Evolutionary conservation across 306 rosid genomes (phyloP).

Genomic region (Malus asiatica): DNA sequence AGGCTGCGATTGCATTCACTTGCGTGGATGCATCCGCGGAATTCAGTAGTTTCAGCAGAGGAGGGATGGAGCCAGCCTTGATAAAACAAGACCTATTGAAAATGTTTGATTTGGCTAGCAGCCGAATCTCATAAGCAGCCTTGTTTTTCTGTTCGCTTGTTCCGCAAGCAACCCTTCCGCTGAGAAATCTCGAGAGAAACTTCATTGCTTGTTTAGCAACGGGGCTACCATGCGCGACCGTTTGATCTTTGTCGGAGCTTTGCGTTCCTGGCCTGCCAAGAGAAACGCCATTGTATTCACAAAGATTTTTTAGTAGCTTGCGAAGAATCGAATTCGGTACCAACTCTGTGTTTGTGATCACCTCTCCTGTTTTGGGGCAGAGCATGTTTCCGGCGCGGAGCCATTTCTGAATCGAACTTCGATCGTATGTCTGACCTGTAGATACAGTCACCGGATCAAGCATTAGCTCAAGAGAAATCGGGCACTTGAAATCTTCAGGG

Average conservation of each 20-base stretch:
- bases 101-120: slow-evolving; percentile 51
- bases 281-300: slow-evolving; percentile 31
- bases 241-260: slow-evolving; percentile 28
- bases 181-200: slow-evolving; percentile 44
- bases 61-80: slow-evolving; percentile 46
- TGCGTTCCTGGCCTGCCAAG: slow-evolving; percentile 1
- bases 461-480: slow-evolving; percentile 77
- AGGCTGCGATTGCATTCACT: slow-evolving; percentile 55
- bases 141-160: slow-evolving; percentile 37
- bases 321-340: slow-evolving; percentile 52
- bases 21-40: slow-evolving; percentile 27
- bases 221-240: slow-evolving; percentile 31
- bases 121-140: slow-evolving; percentile 71
- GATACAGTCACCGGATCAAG: slow-evolving; percentile 78
- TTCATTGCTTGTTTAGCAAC: slow-evolving; percentile 48
- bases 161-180: slow-evolving; percentile 51
- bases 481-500: slow-evolving; percentile 69
- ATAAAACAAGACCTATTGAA: slow-evolving; percentile 63
- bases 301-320: slow-evolving; percentile 51
- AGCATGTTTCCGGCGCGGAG: slow-evolving; percentile 50
- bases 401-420: slow-evolving; percentile 72
- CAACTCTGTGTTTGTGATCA: slow-evolving; percentile 37
- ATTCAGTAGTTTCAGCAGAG: slow-evolving; percentile 38
- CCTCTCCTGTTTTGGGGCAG: slow-evolving; percentile 89
- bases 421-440: slow-evolving; percentile 91